Conservation (phyloP, 345 rosid genomes). For the Eucalyptus microcorys region DNA sequence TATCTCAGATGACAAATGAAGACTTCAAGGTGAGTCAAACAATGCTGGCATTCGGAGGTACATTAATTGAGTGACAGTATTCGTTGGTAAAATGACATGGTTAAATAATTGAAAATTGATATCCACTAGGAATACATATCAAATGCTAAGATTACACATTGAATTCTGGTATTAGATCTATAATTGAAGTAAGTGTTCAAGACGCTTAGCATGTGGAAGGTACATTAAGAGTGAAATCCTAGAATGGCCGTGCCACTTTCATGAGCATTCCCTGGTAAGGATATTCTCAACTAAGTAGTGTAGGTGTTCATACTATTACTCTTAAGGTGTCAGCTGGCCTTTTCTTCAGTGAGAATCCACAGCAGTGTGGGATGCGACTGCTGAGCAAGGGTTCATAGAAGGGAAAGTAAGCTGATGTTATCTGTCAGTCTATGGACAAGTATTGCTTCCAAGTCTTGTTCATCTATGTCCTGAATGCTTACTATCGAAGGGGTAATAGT, state of each 20-base stretch:
- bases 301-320: neutral
- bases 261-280: neutral
- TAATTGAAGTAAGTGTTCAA: neutral
- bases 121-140: neutral
- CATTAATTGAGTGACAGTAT: neutral
- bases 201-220: neutral
- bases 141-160: neutral
- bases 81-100: neutral
- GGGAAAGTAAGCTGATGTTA: neutral
- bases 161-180: neutral
- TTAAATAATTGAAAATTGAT: neutral
- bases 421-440: neutral
- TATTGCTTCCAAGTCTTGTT: neutral
- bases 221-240: neutral
- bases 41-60: neutral
- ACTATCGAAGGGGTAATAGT: neutral
- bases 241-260: neutral
- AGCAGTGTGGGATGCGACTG: neutral
- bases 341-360: neutral
- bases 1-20: slow-evolving; percentile 60
- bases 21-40: slow-evolving; percentile 57
- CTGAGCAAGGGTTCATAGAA: neutral
- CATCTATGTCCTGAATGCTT: neutral
- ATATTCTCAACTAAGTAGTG: neutral
- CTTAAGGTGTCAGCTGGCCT: neutral